Conservation (phyloP, 345 rosid genomes). For the Firmiana major region DNA sequence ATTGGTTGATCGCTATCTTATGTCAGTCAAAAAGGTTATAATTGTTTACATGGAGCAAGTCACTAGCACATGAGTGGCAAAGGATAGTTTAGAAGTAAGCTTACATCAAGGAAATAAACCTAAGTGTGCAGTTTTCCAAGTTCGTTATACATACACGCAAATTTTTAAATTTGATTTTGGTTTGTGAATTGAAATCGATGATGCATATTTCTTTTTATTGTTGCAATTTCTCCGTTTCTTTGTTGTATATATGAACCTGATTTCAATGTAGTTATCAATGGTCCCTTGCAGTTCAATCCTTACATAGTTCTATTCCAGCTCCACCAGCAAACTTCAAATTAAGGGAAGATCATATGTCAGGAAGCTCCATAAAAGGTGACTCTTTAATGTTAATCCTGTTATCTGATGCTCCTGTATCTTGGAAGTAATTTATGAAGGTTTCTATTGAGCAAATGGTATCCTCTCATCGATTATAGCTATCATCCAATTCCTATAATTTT, state of each 20-base stretch:
- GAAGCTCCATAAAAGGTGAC: conserved; percentile 94
- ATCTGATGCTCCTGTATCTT: conserved; percentile 5
- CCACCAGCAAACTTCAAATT: conserved; percentile 80
- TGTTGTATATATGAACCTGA: conserved; percentile 9
- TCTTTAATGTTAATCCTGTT: neutral
- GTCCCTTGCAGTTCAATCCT: conserved; percentile 53
- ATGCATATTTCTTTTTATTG: neutral
- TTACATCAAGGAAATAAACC: neutral
- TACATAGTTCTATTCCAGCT: conserved; percentile 62
- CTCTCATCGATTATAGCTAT: neutral
- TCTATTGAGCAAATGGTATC: neutral
- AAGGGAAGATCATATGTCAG: conserved; percentile 83
- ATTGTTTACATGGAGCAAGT: neutral
- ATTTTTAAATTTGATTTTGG: neutral
- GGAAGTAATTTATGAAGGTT: neutral
- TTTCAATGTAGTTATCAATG: conserved; percentile 11
- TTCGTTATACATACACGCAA: neutral
- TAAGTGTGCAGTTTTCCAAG: neutral
- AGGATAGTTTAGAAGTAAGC: neutral
- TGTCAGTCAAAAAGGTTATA: neutral
- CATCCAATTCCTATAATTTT: neutral
- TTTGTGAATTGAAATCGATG: neutral
- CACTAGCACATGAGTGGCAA: neutral
- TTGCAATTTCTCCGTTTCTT: neutral
- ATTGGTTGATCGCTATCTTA: neutral